Evolutionary conservation across 768 basidiomycete genomes (phyloP), one percentile per base, ranked within the genome.

Genomic region (Lactarius tabidus): DNA sequence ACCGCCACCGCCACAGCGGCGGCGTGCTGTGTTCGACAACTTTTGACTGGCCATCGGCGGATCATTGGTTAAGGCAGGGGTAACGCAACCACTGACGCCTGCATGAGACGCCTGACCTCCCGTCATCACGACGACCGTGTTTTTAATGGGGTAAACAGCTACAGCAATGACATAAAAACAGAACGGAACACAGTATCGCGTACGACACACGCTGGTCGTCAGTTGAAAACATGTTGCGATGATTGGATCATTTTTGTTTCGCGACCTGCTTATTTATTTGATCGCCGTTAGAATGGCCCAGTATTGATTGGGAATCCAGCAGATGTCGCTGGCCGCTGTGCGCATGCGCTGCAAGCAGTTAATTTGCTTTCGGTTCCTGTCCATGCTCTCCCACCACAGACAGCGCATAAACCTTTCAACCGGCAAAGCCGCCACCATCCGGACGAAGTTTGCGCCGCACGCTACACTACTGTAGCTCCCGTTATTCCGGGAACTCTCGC

Each of bases 211-310:
- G 15, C 20, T 4, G 45, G 45, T n/a, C n/a, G 12, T 45, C 43
- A 23, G 12, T 23, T n/a, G 43, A 23, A 33, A 23, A 48, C 45
- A 23, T 26, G 23, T 26, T 51, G 26, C 48, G 9, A 48, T 48
- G 48, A 26, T 26, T 51, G 48, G 26, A 51, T 65, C 64, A 66
- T 35, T 23, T 51, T 26, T 23, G 38, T 57, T 20, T 29, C 29
- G 29, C 36, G 28, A 52, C 35, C 48, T 38, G 31, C n/a, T 57
- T 23, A 45, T 17, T 35, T 56, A 48, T 66, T 66, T 62, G 65
- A 66, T 66, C 60, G 65, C 65, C 60, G 60, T 66, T 62, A 62
- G 60, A 66, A 66, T 62, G 65, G 65, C 61, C 36, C 41, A 61
- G 57, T 56, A 66, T 58, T 66, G 65, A 66, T 66, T 36, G 52